Percentiles rank a stretch among this genome's conserved stretches.
phyloP scores from a whole-genome alignment of 83 land plant species.

The Diphasiastrum complanatum region DNA sequence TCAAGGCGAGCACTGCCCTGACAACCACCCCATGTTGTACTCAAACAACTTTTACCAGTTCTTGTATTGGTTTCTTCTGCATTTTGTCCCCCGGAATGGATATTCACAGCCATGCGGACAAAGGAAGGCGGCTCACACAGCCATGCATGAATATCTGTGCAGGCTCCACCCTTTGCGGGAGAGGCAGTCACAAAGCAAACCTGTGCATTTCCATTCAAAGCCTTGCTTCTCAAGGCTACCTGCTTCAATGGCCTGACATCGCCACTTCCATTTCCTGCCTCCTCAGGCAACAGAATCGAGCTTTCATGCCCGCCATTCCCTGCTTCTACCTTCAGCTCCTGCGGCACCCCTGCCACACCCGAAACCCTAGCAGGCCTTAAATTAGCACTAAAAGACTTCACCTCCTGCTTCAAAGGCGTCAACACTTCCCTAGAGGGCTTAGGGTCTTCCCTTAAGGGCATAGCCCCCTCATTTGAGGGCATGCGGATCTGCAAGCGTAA shows the following conservation, averaged over 20 bases:
- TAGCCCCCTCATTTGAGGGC: slow-evolving; percentile 9
- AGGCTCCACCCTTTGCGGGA: slow-evolving; percentile 20
- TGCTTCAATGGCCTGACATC: neutral
- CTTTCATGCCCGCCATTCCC: too few relatives aligned
- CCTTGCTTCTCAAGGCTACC: neutral
- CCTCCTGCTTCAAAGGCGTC: neutral
- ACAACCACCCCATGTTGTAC: neutral
- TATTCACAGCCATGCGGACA: neutral
- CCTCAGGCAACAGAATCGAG: too few relatives aligned
- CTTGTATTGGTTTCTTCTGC: too few relatives aligned
- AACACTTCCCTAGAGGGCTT: neutral
- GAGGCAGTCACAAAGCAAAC: slow-evolving; percentile 1
- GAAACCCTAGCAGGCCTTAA: too few relatives aligned
- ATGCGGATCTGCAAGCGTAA: slow-evolving; percentile 23
- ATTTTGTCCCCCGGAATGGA: slow-evolving; percentile 6
- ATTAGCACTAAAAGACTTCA: too few relatives aligned
- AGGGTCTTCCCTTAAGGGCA: neutral
- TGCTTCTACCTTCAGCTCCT: too few relatives aligned
- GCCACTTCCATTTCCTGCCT: slow-evolving; percentile 1
- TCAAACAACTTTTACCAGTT: too few relatives aligned
- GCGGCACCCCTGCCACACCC: too few relatives aligned
- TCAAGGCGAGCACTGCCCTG: slow-evolving; percentile 22
- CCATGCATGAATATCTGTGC: slow-evolving; percentile 26
- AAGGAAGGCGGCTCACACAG: slow-evolving; percentile 12
- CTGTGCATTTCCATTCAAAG: neutral